Base-by-base conservation (phyloP, 2,329 filamentous ascomycete species). In the Alternaria infectoria region DNA sequence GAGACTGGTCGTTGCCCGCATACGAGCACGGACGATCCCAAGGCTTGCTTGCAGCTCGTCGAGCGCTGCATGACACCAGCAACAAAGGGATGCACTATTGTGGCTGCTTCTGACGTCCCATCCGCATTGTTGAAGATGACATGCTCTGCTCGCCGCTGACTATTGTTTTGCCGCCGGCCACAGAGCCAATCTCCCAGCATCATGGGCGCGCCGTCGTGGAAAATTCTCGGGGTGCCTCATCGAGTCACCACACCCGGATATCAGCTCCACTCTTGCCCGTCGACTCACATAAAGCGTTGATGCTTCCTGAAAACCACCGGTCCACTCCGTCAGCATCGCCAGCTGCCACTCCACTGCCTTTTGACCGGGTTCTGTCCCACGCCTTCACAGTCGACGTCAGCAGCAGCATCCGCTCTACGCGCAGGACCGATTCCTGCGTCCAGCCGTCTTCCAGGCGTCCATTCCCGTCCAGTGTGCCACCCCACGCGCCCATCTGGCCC, bases 201-300 rank as follows among this genome's bases (percentile, higher is more conserved):
- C 51, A 66, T 64, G 68, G 55, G 60, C 66, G 52, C 69, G 59
- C 63, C 59, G 64, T 65, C 66, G 49, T 62, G 68, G 49, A 66
- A 67, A 69, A 67, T 70, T 70, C 64, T 72, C 69, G 66, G 71
- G 55, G 36, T 67, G 50, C 62, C 66, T 63, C 23, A 68, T 72
- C 61, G 74, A 77, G 72, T 75, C 74, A 75, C 67, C 64, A 71
- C 52, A 57, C 62, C 65, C 67, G 65, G 61, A 59, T 71, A 69
- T 74, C 36, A 40, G 36, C 69, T 76, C 74, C 70, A 69, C 73
- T 69, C 61, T 68, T 60, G 65, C 67, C 61, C 30, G 21, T 58
- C 63, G 61, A 65, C 68, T 63, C 59, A 67, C 70, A 71, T 76
- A 76, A 74, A 68, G 61, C 66, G 59, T 64, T 52, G 26, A 58